These are phyloP conservation scores for Suhomyces pyralidae DNA, from an alignment of 805 yeast genomes.

Conservation along the genomic window DNA sequence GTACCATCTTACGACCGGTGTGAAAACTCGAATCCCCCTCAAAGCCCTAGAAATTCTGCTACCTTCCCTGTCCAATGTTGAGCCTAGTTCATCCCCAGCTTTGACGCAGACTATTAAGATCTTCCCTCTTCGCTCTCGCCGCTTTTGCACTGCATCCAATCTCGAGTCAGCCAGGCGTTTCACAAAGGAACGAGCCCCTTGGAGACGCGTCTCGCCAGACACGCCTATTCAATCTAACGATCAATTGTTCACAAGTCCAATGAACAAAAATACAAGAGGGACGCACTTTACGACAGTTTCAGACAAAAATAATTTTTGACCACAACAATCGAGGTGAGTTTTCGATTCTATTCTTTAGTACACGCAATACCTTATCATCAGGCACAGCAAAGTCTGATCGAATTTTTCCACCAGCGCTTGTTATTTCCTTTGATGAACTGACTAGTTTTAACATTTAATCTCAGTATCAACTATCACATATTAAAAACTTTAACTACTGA, in stretches of 20 bases:
- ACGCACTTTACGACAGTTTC: background rate
- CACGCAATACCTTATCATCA: background rate
- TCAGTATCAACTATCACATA: background rate
- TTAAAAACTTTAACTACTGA: background rate
- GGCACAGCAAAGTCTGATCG: background rate
- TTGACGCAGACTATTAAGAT: background rate
- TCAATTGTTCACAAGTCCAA: background rate
- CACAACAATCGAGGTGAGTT: background rate
- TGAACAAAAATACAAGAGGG: background rate
- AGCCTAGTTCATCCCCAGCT: background rate
- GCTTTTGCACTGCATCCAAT: background rate
- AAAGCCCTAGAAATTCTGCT: background rate
- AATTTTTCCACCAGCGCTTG: background rate
- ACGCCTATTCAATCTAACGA: slow-evolving; percentile 1
- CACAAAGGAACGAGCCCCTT: background rate
- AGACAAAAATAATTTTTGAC: background rate
- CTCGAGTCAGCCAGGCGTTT: background rate
- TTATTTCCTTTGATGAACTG: background rate
- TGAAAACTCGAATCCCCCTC: background rate
- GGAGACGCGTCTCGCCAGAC: slow-evolving; percentile 3
- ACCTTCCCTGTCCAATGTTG: background rate
- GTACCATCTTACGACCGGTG: background rate
- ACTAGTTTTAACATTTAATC: background rate
- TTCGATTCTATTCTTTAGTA: background rate
- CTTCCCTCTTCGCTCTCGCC: background rate